Base-by-base conservation (phyloP, 2,329 filamentous ascomycete genomes). In the Chaetomiaceae sp. region DNA sequence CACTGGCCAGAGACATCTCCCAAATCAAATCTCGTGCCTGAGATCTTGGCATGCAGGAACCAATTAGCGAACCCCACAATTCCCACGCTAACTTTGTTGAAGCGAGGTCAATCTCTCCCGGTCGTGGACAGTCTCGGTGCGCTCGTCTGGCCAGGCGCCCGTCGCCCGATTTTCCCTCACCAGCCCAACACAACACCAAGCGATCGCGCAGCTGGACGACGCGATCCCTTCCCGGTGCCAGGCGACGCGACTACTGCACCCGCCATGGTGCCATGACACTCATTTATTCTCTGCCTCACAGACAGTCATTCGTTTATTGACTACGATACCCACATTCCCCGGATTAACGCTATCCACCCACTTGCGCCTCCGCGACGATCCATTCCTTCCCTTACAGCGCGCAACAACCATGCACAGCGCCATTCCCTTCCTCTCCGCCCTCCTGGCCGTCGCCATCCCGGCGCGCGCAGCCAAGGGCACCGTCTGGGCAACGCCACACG, bases 401-500 rank as follows among this genome's bases (percentile, higher is more conserved):
- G 30, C 30, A 17, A 20, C 18, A 19, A 42, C 42, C 36, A 57
- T 57, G 53, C 53, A 45, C 39, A 40, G 40, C 32, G 7, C 19
- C 30, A 24, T 43, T 49, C 48, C 36, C 22, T 51, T 54, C 35
- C 36, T 53, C 33, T 45, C 43, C 11, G 26, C 34, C 19, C 19
- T 54, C 20, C 18, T 48, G 36, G 44, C 26, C n/a, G n/a, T n/a
- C 44, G 56, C 54, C 43, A 38, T 47, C 38, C 45, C 51, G 22
- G 42, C 50, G 26, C 45, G 56, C 48, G 54, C 59, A 17, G 56
- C 48, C 24, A 54, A 53, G 30, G 51, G 50, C 20, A 55, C 56
- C 30, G 59, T 67, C 38, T 65, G 59, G 56, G 64, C 71, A 48
- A 81, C 77, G 5, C 77, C 78, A 26, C 78, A 81, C 59, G 73